Evolutionary conservation across 2,329 filamentous ascomycete species (phyloP).

Genomic region (Cadophora luteo-olivacea): DNA sequence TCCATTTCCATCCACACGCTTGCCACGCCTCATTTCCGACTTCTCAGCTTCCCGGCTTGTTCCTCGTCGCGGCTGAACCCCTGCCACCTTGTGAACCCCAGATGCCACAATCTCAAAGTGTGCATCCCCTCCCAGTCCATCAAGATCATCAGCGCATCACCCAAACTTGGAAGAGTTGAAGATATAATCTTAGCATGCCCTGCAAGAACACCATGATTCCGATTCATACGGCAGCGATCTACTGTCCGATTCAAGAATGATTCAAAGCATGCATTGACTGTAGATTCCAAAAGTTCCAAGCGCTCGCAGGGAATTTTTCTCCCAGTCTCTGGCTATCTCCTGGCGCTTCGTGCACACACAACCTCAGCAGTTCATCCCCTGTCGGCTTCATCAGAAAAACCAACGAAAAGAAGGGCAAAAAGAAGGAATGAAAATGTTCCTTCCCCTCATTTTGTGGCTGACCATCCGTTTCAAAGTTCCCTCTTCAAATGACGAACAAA

Average conservation of each 20-base stretch:
- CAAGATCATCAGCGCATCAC: neutral
- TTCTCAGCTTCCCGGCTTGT: too few relatives aligned
- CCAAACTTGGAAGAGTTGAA: neutral
- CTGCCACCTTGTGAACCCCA: neutral
- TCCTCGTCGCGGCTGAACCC: neutral
- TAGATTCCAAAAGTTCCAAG: neutral
- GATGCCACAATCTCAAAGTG: neutral
- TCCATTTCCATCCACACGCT: neutral
- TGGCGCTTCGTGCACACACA: neutral
- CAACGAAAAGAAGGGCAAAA: neutral
- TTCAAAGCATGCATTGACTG: neutral
- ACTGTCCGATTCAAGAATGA: neutral
- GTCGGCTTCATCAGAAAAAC: neutral
- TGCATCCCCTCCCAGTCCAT: neutral
- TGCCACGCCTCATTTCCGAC: neutral
- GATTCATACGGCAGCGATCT: constrained; percentile 1
- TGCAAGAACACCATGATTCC: too few relatives aligned
- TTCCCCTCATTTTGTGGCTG: constrained; percentile 4
- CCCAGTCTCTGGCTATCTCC: neutral
- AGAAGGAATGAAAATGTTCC: neutral
- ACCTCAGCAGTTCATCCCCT: neutral
- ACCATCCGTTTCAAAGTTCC: constrained; percentile 1
- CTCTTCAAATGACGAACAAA: neutral
- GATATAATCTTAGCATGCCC: neutral
- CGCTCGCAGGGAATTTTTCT: neutral